Evolutionary conservation across 441 rosid species (phyloP).

Genomic region (Adansonia rubrostipa): DNA sequence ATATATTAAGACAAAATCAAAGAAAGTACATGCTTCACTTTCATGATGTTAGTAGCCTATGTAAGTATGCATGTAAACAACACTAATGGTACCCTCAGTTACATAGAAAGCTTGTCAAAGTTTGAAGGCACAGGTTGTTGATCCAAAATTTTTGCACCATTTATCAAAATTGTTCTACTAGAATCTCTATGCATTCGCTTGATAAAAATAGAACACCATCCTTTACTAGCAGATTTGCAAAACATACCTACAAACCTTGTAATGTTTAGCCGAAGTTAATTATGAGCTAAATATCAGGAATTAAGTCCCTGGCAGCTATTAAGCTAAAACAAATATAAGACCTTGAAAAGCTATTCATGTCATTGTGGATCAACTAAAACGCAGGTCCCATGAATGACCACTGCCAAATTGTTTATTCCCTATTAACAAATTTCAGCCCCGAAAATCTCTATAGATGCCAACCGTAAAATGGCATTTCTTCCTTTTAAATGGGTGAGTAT

Average conservation of each 20-base stretch:
- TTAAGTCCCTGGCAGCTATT: neutral
- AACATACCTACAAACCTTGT: neutral
- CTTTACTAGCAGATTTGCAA: slow-evolving; percentile 4
- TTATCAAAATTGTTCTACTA: neutral
- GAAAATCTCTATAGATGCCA: neutral
- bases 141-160: slow-evolving; percentile 15
- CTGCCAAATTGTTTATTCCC: neutral
- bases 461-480: slow-evolving; percentile 9
- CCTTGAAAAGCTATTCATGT: slow-evolving; percentile 3
- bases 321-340: neutral
- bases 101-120: neutral
- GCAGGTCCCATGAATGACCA: neutral
- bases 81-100: slow-evolving; percentile 5
- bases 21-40: neutral
- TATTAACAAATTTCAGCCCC: neutral
- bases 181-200: neutral
- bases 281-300: slow-evolving; percentile 14
- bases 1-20: neutral
- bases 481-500: neutral
- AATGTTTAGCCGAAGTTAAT: neutral
- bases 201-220: slow-evolving; percentile 3
- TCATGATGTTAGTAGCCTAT: slow-evolving; percentile 7
- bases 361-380: slow-evolving; percentile 12
- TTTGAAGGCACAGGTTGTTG: slow-evolving; percentile 1
- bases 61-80: slow-evolving; percentile 6